phyloP scores from a whole-genome alignment of 2,329 filamentous ascomycete species.

The Trichoderma gracile region DNA sequence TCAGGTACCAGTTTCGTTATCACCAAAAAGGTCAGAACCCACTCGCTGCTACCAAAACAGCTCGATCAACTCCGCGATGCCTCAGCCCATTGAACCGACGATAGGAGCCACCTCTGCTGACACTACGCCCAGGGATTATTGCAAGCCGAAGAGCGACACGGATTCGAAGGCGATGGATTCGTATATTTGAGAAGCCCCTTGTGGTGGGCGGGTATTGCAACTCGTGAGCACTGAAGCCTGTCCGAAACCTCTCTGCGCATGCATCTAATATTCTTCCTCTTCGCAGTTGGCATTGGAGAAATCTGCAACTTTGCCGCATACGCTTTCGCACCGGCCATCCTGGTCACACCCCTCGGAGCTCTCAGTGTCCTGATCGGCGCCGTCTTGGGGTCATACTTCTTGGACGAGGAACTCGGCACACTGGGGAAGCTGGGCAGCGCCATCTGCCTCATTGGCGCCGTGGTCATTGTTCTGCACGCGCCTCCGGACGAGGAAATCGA shows the following conservation, averaged over 20 bases:
- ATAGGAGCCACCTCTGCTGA: not conserved
- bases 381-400: constrained; percentile 90
- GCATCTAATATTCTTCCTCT: constrained; percentile 30
- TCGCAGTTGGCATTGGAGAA: constrained; percentile 83
- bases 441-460: constrained; percentile 91
- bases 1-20: constrained; percentile 95
- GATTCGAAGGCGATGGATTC: constrained; percentile 95
- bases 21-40: constrained; percentile 80
- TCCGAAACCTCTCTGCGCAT: not conserved
- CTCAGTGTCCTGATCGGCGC: constrained; percentile 93
- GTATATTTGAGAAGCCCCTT: constrained; percentile 91
- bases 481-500: constrained; percentile 89
- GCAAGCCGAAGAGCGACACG: constrained; percentile 86
- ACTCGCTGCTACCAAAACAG: not conserved
- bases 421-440: constrained; percentile 94
- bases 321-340: constrained; percentile 96
- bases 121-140: constrained; percentile 69
- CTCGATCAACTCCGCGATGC: not conserved
- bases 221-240: constrained; percentile 58
- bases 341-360: constrained; percentile 92
- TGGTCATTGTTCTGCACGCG: constrained; percentile 96
- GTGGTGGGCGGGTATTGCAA: constrained; percentile 95
- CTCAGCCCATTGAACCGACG: constrained; percentile 5
- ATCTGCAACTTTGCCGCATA: constrained; percentile 98
- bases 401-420: constrained; percentile 85